Evolutionary conservation across 768 basidiomycete species (phyloP).

Genomic region (Boletellus ananas): DNA sequence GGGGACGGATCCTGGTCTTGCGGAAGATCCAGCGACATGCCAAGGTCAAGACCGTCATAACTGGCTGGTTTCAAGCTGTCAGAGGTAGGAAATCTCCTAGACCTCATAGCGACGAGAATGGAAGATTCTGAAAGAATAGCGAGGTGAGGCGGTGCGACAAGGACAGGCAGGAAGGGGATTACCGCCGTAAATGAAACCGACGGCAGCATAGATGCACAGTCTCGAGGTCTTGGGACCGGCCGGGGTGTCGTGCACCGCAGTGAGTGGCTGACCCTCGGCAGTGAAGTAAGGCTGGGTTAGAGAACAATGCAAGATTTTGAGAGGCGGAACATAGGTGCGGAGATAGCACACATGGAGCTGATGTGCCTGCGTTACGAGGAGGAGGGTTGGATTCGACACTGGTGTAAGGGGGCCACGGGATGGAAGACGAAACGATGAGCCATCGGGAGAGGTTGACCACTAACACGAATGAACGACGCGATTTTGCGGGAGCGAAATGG

Average conservation of each 20-base stretch:
- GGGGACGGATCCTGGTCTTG: conserved; percentile 10
- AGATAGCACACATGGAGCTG: conserved; percentile 53
- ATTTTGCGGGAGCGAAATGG: not conserved
- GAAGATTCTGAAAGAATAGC: conserved; percentile 42
- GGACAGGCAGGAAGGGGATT: not conserved
- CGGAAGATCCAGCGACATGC: conserved; percentile 25
- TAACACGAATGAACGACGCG: conserved; percentile 23
- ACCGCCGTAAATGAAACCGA: conserved; percentile 63
- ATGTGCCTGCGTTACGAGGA: conserved; percentile 64
- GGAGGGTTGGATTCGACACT: conserved; percentile 49
- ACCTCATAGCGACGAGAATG: conserved; percentile 61
- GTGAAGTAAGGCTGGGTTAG: conserved; percentile 40
- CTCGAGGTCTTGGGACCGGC: conserved; percentile 38
- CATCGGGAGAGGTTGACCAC: conserved; percentile 51
- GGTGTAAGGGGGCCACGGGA: conserved; percentile 54
- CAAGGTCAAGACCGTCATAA: conserved; percentile 43
- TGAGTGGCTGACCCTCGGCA: conserved; percentile 32
- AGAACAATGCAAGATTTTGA: conserved; percentile 49
- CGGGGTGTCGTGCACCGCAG: conserved; percentile 28
- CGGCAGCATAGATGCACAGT: conserved; percentile 54
- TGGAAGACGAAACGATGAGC: conserved; percentile 53
- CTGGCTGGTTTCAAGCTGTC: conserved; percentile 25
- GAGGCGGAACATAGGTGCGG: conserved; percentile 39
- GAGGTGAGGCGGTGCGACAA: not conserved
- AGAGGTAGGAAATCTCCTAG: conserved; percentile 44